Base-by-base conservation (phyloP, 805 yeast species). In the Myxozyma monticola region DNA sequence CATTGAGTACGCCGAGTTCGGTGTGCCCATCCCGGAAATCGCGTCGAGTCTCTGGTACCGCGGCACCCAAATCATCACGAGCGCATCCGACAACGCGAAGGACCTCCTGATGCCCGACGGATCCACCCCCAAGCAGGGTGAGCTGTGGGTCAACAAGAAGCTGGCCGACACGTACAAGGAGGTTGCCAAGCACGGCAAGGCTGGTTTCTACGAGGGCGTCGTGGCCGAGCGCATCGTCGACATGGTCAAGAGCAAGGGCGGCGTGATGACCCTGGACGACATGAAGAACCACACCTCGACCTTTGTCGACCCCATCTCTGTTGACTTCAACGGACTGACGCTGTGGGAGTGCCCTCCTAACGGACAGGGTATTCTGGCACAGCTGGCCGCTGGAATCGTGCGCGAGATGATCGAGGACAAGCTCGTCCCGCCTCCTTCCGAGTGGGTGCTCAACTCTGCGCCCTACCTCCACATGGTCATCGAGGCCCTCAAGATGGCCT, bases 261-360 rank as follows among this genome's bases (percentile, higher is more conserved):
- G 87, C 22, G 71, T 77, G 15, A 65, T 86, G 57, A 68, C 76
- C 0, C 63, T 69, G 37, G 77, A 77, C 6, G 95, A 86, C 62
- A 70, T 86, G 41, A 65, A 67, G 15, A 55, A 62, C 18, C 93
- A 86, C 65, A 68, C 75, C 0, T 77, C 89, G 1, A 75, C 83
- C 0, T 74, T 78, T 59, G 83, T 84, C 21, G 83, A 81, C 0
- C 91, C 95, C 2, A 78, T 85, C 17, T 68, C 69, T 15, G 65
- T 77, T 46, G 74, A 76, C 29, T 73, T 80, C 48, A 37, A 76
- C 40, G 85, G 78, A 9, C 72, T 75, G 42, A 75, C 72, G 25
- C 71, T 86, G 22, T 83, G 90, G 87, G 93, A 86, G 65, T 81
- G 85, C 55, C 93, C 95, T 9, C 95, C 95, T 12, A 85, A 82